Evolutionary conservation across 805 yeast species (phyloP).

Genomic region (Candida oleophila): DNA sequence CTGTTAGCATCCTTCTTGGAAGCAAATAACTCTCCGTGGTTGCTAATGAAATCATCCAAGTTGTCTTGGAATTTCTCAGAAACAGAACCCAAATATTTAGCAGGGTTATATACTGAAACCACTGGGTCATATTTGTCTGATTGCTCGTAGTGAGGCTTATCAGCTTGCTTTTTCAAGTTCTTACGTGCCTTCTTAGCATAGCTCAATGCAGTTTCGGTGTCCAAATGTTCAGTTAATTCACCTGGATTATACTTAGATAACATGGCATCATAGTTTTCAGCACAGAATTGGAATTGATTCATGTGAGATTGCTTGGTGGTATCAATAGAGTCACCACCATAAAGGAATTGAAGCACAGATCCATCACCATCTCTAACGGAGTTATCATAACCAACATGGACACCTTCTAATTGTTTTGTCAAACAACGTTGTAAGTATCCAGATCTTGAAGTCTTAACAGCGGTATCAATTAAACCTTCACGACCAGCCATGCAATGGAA

Average conservation of each 20-base stretch:
- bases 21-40: constrained; percentile 56
- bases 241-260: constrained; percentile 85
- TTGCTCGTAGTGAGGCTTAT: constrained; percentile 63
- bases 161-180: constrained; percentile 60
- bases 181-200: constrained; percentile 84
- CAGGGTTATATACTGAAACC: constrained; percentile 80
- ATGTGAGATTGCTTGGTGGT: constrained; percentile 92
- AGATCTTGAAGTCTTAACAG: constrained; percentile 96
- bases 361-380: constrained; percentile 96
- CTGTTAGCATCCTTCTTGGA: constrained; percentile 47
- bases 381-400: constrained; percentile 89
- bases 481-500: constrained; percentile 99
- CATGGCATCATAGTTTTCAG: constrained; percentile 84
- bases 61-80: constrained; percentile 84
- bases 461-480: constrained; percentile 99
- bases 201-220: constrained; percentile 76
- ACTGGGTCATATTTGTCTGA: constrained; percentile 80
- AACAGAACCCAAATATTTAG: constrained; percentile 88
- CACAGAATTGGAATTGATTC: constrained; percentile 90
- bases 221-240: constrained; percentile 65
- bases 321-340: constrained; percentile 97
- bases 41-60: constrained; percentile 66
- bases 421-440: constrained; percentile 98
- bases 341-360: constrained; percentile 85
- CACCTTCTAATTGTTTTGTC: constrained; percentile 97